Evolutionary conservation across 129 eudicot genomes (phyloP).

Genomic region (Ambrosia trifida): DNA sequence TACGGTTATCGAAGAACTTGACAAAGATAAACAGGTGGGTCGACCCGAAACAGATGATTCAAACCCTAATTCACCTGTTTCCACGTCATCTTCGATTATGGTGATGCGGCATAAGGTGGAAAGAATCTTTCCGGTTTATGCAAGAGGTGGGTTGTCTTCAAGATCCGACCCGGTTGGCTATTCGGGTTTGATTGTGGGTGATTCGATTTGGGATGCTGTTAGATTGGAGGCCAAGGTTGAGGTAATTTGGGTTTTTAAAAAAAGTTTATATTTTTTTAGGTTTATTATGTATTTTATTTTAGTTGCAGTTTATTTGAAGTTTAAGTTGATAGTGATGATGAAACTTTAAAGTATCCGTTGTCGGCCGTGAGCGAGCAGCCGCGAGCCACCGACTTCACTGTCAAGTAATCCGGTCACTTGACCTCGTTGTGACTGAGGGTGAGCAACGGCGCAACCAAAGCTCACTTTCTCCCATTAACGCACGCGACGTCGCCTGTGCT

Average conservation of each 20-base stretch:
- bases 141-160: slow-evolving; percentile 45
- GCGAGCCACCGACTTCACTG: no score
- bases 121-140: slow-evolving; percentile 69
- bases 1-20: slow-evolving; percentile 30
- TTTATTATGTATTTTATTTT: slow-evolving; percentile 1
- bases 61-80: slow-evolving; percentile 26
- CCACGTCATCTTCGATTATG: slow-evolving; percentile 32
- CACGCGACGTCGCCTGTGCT: no score
- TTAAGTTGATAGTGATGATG: slow-evolving; percentile 11
- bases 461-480: no score
- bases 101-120: slow-evolving; percentile 45
- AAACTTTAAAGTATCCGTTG: no score
- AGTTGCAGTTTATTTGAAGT: slow-evolving; percentile 1
- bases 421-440: no score
- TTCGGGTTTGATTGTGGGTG: slow-evolving; percentile 50
- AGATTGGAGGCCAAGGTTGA: slow-evolving; percentile 59
- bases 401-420: no score
- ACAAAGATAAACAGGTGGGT: slow-evolving; percentile 13
- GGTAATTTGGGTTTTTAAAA: slow-evolving; percentile 31
- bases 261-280: neutral
- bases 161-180: slow-evolving; percentile 43
- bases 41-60: slow-evolving; percentile 33
- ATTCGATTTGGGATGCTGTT: slow-evolving; percentile 66
- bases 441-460: no score
- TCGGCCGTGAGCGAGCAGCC: no score